Evolutionary conservation across 176 grass and related monocot species (phyloP).

Genomic region (Triticum timopheevii): DNA sequence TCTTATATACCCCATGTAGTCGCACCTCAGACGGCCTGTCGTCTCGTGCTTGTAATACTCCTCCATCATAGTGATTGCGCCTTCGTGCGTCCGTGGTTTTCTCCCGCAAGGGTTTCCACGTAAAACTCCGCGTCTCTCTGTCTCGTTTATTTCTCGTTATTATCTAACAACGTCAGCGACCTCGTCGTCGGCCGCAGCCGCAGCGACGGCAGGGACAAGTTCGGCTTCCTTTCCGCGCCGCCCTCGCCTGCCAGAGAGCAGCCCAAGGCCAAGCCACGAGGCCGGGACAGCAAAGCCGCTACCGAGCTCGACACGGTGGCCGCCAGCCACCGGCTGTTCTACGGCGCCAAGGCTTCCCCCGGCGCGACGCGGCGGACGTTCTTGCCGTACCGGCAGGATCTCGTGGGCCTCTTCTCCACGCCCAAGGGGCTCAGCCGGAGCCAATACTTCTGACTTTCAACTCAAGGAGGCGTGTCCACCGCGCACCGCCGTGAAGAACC

Average conservation of each 20-base stretch:
- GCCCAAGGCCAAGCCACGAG: conserved; percentile 23
- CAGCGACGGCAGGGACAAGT: conserved; percentile 83
- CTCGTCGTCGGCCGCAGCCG: conserved; percentile 73
- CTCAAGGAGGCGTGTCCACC: not conserved
- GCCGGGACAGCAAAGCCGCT: not conserved
- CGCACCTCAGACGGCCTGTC: too few species aligned
- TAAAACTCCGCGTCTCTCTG: too few species aligned
- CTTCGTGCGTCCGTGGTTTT: too few species aligned
- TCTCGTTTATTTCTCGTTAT: too few species aligned
- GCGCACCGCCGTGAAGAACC: not conserved
- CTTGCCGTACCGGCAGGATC: conserved; percentile 59
- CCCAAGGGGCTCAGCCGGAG: conserved; percentile 39
- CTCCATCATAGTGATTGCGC: too few species aligned
- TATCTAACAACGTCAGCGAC: too few species aligned
- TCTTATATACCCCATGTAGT: too few species aligned
- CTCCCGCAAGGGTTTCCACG: too few species aligned
- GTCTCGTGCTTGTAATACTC: too few species aligned
- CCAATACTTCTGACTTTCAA: conserved; percentile 4
- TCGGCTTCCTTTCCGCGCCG: conserved; percentile 66
- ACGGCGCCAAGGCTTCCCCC: conserved; percentile 35
- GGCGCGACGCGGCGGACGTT: conserved; percentile 57
- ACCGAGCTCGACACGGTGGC: conserved; percentile 42
- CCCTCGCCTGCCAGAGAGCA: conserved; percentile 37
- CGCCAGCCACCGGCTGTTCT: conserved; percentile 45
- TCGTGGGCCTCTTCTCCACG: conserved; percentile 53